Base-by-base conservation (phyloP, 129 eudicot species). In the Erigeron canadensis region DNA sequence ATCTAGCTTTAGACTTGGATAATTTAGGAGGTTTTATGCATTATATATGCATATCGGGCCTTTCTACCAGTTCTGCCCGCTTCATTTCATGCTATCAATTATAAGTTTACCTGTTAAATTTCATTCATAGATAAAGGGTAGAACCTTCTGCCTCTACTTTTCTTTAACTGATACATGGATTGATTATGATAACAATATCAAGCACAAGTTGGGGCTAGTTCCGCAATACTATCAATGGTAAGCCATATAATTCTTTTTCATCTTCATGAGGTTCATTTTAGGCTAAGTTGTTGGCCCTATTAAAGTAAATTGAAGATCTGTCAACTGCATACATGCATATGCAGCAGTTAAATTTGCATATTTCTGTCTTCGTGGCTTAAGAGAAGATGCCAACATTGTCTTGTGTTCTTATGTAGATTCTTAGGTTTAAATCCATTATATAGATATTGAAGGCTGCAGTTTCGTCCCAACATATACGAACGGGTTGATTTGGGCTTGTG, bases 171-270 rank as follows among this genome's bases (percentile, higher is more conserved):
- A 73, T 22, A 71, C 50, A 46, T 42, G 10, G 65, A 34, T 65
- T 18, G 60, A 57, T 67, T 12, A 75, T 39, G 16, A 40, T 10
- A n/a, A 71, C 73, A 47, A 48, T 78, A 72, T 78, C 86, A 92
- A 92, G 98, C 98, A 65, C 89, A 94, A 83, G 98, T 96, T 57
- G 98, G 98, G 37, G 85, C 96, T 72, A 97, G 98, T 57, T 94
- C 98, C 21, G 98, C 98, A 65, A 94, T 96, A 42, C 88, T 94
- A 7, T 94, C 98, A 37, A 94, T 94, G 98, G 97, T 90, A 47
- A 69, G 86, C 55, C 53, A n/a, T 75, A 34, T 58, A 17, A 74
- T 18, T 51, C 75, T 8, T 45, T 74, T 34, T 28, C 50, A 16
- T n/a, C 46, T 42, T 54, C 11, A 44, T n/a, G 16, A 55, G 11